phyloP scores from a whole-genome alignment of 208 protist genomes.

The Leishmania mexicana region DNA sequence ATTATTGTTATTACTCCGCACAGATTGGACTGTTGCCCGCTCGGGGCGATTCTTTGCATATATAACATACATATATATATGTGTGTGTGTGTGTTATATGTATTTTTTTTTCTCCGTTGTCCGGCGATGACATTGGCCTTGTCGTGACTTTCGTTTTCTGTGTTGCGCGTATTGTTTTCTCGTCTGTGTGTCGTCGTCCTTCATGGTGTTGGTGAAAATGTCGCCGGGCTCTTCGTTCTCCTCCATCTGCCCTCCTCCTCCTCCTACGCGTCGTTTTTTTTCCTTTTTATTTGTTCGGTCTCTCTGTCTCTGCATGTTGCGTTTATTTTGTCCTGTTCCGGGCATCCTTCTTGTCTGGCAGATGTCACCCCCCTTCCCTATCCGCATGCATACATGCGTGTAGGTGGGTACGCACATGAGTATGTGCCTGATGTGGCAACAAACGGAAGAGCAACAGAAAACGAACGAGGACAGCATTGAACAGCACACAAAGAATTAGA shows the following conservation, averaged over 20 bases:
- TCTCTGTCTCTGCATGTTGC: background rate
- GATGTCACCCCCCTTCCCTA: background rate
- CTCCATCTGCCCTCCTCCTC: background rate
- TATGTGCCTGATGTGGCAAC: background rate
- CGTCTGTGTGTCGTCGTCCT: background rate
- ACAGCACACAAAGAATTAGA: background rate
- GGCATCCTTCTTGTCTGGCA: background rate
- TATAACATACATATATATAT: too few relatives aligned
- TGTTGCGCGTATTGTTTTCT: slow-evolving; percentile 4
- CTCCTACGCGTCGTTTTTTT: background rate
- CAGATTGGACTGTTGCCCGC: background rate
- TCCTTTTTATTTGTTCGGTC: background rate
- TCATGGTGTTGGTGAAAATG: background rate
- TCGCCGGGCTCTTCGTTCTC: background rate
- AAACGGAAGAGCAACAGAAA: background rate
- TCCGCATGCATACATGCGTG: background rate
- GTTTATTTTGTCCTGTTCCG: background rate
- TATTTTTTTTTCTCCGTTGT: background rate
- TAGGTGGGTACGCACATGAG: background rate
- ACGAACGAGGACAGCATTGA: background rate
- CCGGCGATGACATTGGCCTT: background rate
- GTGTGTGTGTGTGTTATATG: too few relatives aligned
- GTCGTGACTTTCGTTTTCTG: slow-evolving; percentile 3
- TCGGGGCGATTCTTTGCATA: background rate
- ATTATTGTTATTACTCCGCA: background rate